These are phyloP conservation scores for Scleroderma citrinum DNA, from an alignment of 768 basidiomycete species.

Conservation along the genomic window DNA sequence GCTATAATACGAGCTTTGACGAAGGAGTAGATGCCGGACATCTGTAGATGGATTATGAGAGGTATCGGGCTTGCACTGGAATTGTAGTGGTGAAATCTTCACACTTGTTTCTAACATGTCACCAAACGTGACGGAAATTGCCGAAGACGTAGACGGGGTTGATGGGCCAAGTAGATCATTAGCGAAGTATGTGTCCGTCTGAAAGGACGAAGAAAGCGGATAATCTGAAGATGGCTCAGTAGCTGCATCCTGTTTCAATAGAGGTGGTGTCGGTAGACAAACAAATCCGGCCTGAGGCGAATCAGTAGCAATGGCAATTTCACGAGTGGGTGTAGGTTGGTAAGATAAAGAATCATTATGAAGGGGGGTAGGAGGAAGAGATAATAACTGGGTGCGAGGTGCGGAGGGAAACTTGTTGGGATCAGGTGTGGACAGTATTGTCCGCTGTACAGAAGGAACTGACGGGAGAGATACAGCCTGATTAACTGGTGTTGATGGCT, in stretches of 20 bases:
- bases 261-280: constrained; percentile 54
- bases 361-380: constrained; percentile 41
- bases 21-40: constrained; percentile 62
- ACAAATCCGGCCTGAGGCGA: constrained; percentile 24
- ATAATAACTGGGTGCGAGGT: constrained; percentile 43
- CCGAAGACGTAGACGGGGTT: constrained; percentile 34
- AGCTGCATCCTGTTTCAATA: constrained; percentile 77
- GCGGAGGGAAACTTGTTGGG: constrained; percentile 58
- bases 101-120: constrained; percentile 20
- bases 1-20: constrained; percentile 67
- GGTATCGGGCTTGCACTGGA: constrained; percentile 19
- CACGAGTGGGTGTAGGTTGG: constrained; percentile 8
- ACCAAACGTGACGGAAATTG: constrained; percentile 7
- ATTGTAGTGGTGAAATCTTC: constrained; percentile 12
- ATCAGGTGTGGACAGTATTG: constrained; percentile 55
- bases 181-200: constrained; percentile 71
- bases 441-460: constrained; percentile 37
- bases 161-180: too few relatives aligned
- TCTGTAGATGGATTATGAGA: constrained; percentile 63
- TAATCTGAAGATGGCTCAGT: constrained; percentile 71
- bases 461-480: constrained; percentile 27
- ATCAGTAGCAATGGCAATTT: constrained; percentile 17
- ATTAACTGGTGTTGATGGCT: constrained; percentile 34
- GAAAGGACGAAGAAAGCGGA: constrained; percentile 52
- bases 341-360: constrained; percentile 16